These are phyloP conservation scores for Euryodendron excelsum DNA, from an alignment of 148 eudicot species.

Conservation along the genomic window DNA sequence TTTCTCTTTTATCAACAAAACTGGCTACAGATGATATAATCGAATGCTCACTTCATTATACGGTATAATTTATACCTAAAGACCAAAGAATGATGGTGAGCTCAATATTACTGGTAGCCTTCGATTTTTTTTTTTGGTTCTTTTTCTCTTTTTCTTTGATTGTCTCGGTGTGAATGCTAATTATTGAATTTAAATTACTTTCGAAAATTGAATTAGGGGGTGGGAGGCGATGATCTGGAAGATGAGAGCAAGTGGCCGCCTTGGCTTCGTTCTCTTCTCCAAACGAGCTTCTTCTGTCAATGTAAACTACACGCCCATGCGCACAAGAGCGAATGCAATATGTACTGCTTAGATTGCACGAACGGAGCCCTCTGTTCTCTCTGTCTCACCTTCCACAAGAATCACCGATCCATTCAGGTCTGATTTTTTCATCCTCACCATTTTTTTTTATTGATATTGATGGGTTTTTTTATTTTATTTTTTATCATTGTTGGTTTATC, in stretches of 20 bases:
- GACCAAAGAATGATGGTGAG: background rate
- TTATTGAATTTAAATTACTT: no score
- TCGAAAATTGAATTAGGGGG: background rate
- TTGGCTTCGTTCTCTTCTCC: conserved; percentile 45
- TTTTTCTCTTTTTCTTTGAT: background rate
- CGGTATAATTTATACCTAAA: background rate
- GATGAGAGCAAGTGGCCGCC: conserved; percentile 30
- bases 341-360: conserved; percentile 52
- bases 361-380: conserved; percentile 47
- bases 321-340: conserved; percentile 57
- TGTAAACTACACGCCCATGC: conserved; percentile 48
- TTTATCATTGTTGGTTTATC: background rate
- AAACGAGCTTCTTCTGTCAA: conserved; percentile 44
- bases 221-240: background rate
- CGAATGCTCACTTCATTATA: background rate
- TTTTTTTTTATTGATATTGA: background rate
- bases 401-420: conserved; percentile 53
- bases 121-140: background rate
- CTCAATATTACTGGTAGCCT: background rate
- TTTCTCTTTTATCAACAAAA: background rate
- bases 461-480: background rate
- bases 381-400: conserved; percentile 42
- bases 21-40: background rate
- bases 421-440: background rate
- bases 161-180: background rate